Evolutionary conservation across 495 filamentous ascomycete genomes (phyloP).

Genomic region (Aspergillus bridgeri): DNA sequence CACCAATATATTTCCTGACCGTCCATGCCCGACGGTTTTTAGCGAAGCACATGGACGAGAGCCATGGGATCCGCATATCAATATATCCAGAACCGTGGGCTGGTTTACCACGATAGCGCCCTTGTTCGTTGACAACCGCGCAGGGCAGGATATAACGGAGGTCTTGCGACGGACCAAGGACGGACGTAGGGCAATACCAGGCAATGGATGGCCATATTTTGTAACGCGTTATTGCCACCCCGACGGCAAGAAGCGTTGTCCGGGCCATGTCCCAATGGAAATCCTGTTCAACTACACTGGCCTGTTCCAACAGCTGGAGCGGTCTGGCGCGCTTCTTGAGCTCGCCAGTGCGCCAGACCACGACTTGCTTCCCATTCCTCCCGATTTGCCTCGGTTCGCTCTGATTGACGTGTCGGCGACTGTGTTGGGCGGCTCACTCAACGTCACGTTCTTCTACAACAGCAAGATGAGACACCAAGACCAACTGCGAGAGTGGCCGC

Average conservation of each 20-base stretch:
- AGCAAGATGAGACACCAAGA: too few relatives aligned
- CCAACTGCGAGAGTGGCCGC: too few relatives aligned
- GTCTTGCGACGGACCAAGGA: slow-evolving; percentile 21
- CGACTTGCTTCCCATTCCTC: too few relatives aligned
- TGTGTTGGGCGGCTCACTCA: too few relatives aligned
- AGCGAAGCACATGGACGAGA: background rate
- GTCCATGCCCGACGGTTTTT: background rate
- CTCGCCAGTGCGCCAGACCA: too few relatives aligned
- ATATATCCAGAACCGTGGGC: slow-evolving; percentile 43
- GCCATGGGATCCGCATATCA: slow-evolving; percentile 18
- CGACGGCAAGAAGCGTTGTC: slow-evolving; percentile 10
- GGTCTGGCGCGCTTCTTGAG: slow-evolving; percentile 24
- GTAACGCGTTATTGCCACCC: slow-evolving; percentile 19
- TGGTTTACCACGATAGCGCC: slow-evolving; percentile 40
- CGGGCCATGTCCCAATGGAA: slow-evolving; percentile 27
- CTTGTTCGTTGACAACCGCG: too few relatives aligned
- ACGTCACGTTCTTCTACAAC: too few relatives aligned
- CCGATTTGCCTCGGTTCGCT: too few relatives aligned
- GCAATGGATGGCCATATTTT: slow-evolving; percentile 35
- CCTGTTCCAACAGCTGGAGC: slow-evolving; percentile 37
- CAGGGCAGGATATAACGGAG: background rate
- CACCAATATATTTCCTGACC: background rate
- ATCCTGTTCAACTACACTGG: slow-evolving; percentile 47
- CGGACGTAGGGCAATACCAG: slow-evolving; percentile 15
- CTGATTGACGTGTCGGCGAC: too few relatives aligned